Conservation (phyloP, 306 rosid species). For the Cyamopsis tetragonoloba region DNA sequence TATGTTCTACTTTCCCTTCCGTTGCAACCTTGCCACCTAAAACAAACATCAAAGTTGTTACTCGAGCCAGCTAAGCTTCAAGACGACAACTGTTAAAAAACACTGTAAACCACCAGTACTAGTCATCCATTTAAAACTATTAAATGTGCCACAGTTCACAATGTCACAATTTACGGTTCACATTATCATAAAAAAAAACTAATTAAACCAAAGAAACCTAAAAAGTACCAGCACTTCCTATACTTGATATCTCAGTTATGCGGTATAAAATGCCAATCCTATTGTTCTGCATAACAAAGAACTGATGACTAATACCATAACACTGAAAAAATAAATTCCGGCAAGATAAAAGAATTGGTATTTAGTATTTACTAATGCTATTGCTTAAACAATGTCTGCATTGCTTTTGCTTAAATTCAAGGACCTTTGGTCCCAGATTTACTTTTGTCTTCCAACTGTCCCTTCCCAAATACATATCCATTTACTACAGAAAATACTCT, state of each 20-base stretch:
- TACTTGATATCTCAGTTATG: not conserved
- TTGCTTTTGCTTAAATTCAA: constrained; percentile 13
- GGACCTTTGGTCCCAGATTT: not conserved
- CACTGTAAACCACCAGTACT: not conserved
- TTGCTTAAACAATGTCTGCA: not conserved
- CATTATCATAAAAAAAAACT: not conserved
- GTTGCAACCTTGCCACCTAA: constrained; percentile 72
- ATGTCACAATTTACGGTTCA: constrained; percentile 2
- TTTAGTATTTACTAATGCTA: not conserved
- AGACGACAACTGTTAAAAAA: not conserved
- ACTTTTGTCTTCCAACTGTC: constrained; percentile 10
- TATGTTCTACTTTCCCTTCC: constrained; percentile 97
- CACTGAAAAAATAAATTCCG: not conserved
- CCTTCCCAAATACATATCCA: constrained; percentile 7
- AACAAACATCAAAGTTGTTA: constrained; percentile 18
- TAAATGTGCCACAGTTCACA: constrained; percentile 14
- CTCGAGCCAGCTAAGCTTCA: constrained; percentile 3
- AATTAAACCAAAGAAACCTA: not conserved
- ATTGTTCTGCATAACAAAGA: not conserved
- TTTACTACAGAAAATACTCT: not conserved
- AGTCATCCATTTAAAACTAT: constrained; percentile 6
- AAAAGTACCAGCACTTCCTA: not conserved
- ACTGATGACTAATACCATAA: not conserved
- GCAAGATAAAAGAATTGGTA: not conserved
- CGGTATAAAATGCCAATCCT: not conserved